Evolutionary conservation across 148 eudicot species (phyloP), one percentile per base, ranked within the genome.

Genomic region (Cornus controversa): DNA sequence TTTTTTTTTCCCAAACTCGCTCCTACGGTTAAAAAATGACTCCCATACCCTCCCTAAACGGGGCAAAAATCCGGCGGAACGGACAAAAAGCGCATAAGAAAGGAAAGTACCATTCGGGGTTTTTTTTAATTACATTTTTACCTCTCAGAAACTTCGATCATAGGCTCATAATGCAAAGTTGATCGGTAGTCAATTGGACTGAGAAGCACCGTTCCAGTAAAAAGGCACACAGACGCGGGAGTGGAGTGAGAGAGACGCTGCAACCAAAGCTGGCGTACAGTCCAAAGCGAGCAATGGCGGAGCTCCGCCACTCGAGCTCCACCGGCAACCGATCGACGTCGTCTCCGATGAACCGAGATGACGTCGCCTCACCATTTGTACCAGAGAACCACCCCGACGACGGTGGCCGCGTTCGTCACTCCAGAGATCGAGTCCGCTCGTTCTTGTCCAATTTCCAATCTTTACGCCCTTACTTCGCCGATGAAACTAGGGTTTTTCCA

Each of bases 241-340:
- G 45, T 3, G 10, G 45, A 6, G 45, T 40, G 45, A 40, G 45
- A 40, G 45, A 54, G 22, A 54, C 18, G 64, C 25, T 14, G 64
- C 23, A 60, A 69, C 31, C 79, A 72, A 53, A 75, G 80, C 82
- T 85, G 90, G 87, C 86, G 69, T 84, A 37, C 76, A 86, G 88
- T 66, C 92, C 88, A 47, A 84, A 82, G 82, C 83, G 85, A 82
- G 89, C 87, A 42, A 90, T 86, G 97, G 93, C 98, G 77, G 99
- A 96, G 92, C 97, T 96, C 84, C 91, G 99, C 58, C 93, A 93
- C 84, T 86, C 97, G 18, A 81, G 85, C 78, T 91, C 99, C 57
- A 73, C 83, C 54, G 92, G 88, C 68, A 88, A 65, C 85, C 84
- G 99, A 25, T 75, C 97, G 10, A 74, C 90, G 27, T 84, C 94